Evolutionary conservation across 768 basidiomycete genomes (phyloP).

Genomic region (Lanmaoa rubissima): DNA sequence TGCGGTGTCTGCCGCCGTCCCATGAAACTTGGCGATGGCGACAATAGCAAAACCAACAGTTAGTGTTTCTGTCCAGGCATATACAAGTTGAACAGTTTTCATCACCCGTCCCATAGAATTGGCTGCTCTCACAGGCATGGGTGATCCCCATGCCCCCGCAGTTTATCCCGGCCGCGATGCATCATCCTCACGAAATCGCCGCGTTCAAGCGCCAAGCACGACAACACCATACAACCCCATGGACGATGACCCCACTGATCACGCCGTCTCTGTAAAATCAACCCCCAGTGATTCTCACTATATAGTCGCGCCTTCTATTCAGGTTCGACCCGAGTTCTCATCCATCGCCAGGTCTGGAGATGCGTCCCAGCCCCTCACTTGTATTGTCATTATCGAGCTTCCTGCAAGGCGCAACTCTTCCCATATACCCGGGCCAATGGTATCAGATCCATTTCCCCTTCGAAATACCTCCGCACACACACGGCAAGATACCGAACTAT

Average conservation of each 20-base stretch:
- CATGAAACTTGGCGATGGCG: conserved; percentile 93
- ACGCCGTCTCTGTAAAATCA: conserved; percentile 49
- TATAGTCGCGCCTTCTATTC: conserved; percentile 89
- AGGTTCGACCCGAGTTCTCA: conserved; percentile 89
- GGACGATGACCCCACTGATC: conserved; percentile 85
- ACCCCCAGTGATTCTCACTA: conserved; percentile 52
- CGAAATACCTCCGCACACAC: conserved; percentile 27
- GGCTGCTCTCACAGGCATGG: conserved; percentile 90
- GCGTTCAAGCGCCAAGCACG: conserved; percentile 24
- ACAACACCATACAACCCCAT: conserved; percentile 55
- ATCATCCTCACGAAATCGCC: conserved; percentile 34
- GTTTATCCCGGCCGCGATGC: conserved; percentile 73
- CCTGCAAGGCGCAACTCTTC: conserved; percentile 64
- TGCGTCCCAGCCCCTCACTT: conserved; percentile 82
- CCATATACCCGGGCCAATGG: conserved; percentile 53
- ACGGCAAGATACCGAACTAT: conserved; percentile 23
- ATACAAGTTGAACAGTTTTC: not conserved
- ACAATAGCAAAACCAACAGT: conserved; percentile 86
- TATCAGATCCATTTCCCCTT: conserved; percentile 45
- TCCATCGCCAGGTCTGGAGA: conserved; percentile 70
- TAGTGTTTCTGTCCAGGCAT: conserved; percentile 28
- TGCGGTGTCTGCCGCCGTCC: conserved; percentile 96
- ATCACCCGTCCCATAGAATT: conserved; percentile 59
- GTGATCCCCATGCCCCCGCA: conserved; percentile 50
- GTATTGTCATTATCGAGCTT: conserved; percentile 91